Conservation (phyloP, 495 filamentous ascomycete genomes). For the Hypoxylon rickii region DNA sequence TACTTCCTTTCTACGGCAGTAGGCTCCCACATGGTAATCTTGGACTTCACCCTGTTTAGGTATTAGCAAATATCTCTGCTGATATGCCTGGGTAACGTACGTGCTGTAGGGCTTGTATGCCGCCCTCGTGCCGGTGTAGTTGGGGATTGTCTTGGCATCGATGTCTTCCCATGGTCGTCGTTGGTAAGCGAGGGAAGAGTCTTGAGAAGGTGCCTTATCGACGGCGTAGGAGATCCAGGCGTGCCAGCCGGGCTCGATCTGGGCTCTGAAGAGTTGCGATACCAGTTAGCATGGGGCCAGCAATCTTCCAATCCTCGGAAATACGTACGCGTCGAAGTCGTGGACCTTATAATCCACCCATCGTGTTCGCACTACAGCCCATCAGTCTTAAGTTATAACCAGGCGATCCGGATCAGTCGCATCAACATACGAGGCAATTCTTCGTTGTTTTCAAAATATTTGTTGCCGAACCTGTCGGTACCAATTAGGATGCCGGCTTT, state of each 20-base stretch:
- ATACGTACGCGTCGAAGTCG: conserved; percentile 80
- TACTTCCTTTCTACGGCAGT: neutral
- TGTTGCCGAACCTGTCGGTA: conserved; percentile 90
- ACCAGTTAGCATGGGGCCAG: conserved; percentile 21
- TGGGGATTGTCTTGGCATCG: conserved; percentile 69
- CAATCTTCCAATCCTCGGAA: too few species aligned
- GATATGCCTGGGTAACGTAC: conserved; percentile 55
- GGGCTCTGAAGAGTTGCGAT: conserved; percentile 52
- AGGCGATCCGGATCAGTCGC: neutral
- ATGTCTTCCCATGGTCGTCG: conserved; percentile 73
- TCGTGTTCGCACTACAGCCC: conserved; percentile 79
- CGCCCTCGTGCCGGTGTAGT: conserved; percentile 70
- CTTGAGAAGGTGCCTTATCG: conserved; percentile 80
- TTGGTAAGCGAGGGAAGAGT: conserved; percentile 69
- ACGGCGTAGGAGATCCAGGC: conserved; percentile 95
- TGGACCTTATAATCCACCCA: conserved; percentile 95
- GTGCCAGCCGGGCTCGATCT: conserved; percentile 98
- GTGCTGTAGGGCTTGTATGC: conserved; percentile 94
- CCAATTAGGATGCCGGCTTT: conserved; percentile 90
- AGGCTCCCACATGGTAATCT: neutral
- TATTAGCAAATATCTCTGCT: neutral
- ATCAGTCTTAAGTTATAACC: conserved; percentile 42
- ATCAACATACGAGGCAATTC: conserved; percentile 81
- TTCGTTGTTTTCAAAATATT: conserved; percentile 94
- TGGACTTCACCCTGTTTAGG: neutral